Percentiles rank a stretch among this genome's conserved stretches.
Conservation (phyloP, 495 filamentous ascomycete species). For the Tuber microsphaerosporum region DNA sequence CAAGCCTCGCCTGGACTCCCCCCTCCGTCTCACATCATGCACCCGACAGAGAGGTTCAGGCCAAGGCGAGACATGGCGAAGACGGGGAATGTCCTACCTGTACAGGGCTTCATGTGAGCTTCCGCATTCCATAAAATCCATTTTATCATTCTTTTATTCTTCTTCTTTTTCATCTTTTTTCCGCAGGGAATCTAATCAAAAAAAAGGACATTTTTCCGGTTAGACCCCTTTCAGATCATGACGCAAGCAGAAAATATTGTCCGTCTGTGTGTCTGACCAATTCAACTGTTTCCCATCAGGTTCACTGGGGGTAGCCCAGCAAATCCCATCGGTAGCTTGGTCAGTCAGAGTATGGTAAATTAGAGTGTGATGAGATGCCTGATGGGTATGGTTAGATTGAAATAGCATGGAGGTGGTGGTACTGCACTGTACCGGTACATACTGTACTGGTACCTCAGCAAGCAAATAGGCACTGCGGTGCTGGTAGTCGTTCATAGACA, state of each 20-base stretch:
- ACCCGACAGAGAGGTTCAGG: constrained; percentile 35
- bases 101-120: constrained; percentile 22
- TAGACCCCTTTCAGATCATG: constrained; percentile 23
- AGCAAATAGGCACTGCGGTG: not conserved
- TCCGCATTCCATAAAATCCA: constrained; percentile 15
- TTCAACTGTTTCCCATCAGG: not conserved
- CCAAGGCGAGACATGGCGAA: constrained; percentile 31
- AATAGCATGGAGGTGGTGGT: not conserved
- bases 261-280: constrained; percentile 18
- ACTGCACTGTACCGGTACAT: not conserved
- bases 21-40: constrained; percentile 35
- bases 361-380: not conserved
- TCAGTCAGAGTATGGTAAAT: not conserved
- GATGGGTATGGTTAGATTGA: not conserved
- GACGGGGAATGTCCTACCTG: constrained; percentile 13
- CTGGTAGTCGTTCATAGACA: constrained; percentile 14
- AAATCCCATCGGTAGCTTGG: not conserved
- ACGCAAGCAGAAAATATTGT: constrained; percentile 30
- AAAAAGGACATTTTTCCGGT: constrained; percentile 21
- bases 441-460: not conserved
- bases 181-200: constrained; percentile 23
- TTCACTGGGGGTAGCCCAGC: not conserved
- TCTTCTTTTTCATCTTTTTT: constrained; percentile 9
- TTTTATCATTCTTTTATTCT: not conserved
- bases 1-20: constrained; percentile 24